Evolutionary conservation across 805 yeast genomes (phyloP).

Genomic region (Barnettozyma vustinii): DNA sequence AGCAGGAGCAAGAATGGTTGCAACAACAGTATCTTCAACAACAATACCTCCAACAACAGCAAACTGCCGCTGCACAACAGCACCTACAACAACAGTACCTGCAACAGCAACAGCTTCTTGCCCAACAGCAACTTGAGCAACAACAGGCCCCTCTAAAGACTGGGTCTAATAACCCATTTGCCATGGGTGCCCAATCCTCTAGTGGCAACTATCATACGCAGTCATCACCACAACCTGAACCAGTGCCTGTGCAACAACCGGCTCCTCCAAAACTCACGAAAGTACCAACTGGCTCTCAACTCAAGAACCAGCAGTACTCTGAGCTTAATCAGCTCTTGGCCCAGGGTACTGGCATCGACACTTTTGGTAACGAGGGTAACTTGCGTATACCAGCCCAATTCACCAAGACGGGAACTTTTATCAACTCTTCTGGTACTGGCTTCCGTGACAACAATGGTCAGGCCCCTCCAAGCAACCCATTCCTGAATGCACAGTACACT

Average conservation of each 20-base stretch:
- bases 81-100: conserved; percentile 27
- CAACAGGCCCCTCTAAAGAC: conserved; percentile 52
- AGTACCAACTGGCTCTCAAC: conserved; percentile 48
- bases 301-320: conserved; percentile 52
- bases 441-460: conserved; percentile 27
- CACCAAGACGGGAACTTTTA: conserved; percentile 72
- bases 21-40: conserved; percentile 33
- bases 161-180: conserved; percentile 78
- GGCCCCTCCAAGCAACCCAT: conserved; percentile 31
- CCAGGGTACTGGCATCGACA: conserved; percentile 87
- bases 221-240: conserved; percentile 17
- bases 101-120: conserved; percentile 24
- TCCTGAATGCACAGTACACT: conserved; percentile 60
- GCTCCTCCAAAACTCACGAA: conserved; percentile 32
- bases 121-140: conserved; percentile 29
- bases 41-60: conserved; percentile 31
- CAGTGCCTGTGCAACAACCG: conserved; percentile 15
- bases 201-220: background rate
- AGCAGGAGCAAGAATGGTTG: conserved; percentile 25
- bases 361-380: conserved; percentile 85
- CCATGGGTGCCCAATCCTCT: conserved; percentile 29
- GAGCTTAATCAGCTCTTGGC: conserved; percentile 77
- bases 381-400: conserved; percentile 89
- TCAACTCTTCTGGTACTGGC: conserved; percentile 88
- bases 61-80: conserved; percentile 13